These are phyloP conservation scores for Kodamaea fungicola DNA, from an alignment of 1,139 yeast species.

Conservation along the genomic window DNA sequence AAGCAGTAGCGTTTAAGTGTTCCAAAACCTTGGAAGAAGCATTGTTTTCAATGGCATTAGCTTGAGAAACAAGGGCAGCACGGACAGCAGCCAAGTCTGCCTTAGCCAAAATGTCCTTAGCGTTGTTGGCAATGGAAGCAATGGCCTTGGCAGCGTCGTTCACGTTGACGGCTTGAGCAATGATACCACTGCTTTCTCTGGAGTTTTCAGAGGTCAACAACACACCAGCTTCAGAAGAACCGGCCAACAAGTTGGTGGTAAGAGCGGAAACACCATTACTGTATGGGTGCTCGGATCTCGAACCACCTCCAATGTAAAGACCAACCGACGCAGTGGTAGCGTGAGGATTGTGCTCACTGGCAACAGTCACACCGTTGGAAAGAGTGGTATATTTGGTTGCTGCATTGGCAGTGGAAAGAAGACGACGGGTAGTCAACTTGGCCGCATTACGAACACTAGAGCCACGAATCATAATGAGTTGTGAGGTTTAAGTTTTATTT, in stretches of 20 bases:
- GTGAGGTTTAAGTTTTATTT: constrained; percentile 4
- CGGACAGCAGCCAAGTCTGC: constrained; percentile 34
- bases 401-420: constrained; percentile 55
- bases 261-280: constrained; percentile 76
- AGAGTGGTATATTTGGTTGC: constrained; percentile 68
- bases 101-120: constrained; percentile 28
- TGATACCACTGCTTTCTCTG: constrained; percentile 53
- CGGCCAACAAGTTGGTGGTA: constrained; percentile 47
- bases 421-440: constrained; percentile 47
- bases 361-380: constrained; percentile 69
- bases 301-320: constrained; percentile 70
- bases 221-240: constrained; percentile 41
- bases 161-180: constrained; percentile 47
- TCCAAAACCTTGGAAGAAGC: constrained; percentile 56
- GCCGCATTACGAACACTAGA: constrained; percentile 30
- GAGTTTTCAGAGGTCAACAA: constrained; percentile 42
- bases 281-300: constrained; percentile 73
- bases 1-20: constrained; percentile 77
- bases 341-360: constrained; percentile 58
- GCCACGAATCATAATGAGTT: constrained; percentile 35
- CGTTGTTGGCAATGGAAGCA: constrained; percentile 34
- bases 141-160: constrained; percentile 41
- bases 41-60: constrained; percentile 42
- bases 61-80: constrained; percentile 34
- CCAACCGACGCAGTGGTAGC: constrained; percentile 64